Conservation (phyloP, 2,329 filamentous ascomycete genomes). For the Penicillium verrucosum region DNA sequence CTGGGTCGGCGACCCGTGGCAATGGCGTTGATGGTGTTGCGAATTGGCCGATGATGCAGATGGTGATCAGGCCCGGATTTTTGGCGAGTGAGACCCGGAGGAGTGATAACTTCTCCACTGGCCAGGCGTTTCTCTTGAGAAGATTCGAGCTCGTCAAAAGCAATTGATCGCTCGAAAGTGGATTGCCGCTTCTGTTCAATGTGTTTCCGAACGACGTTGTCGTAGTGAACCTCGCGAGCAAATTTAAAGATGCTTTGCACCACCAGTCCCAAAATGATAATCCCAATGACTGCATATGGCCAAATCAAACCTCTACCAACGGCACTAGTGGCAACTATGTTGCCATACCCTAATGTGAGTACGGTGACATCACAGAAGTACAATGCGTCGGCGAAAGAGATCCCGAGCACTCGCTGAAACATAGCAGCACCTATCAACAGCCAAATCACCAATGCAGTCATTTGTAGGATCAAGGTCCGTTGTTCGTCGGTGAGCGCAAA, state of each 20-base stretch:
- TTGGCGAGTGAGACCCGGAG: constrained; percentile 2
- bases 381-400: constrained; percentile 72
- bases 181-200: constrained; percentile 53
- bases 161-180: constrained; percentile 55
- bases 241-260: constrained; percentile 74
- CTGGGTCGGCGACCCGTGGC: constrained; percentile 37
- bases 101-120: neutral
- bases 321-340: constrained; percentile 55
- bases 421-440: constrained; percentile 72
- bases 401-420: constrained; percentile 69
- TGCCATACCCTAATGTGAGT: constrained; percentile 60
- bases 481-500: constrained; percentile 77
- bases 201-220: constrained; percentile 62
- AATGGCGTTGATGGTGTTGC: constrained; percentile 24
- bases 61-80: constrained; percentile 3
- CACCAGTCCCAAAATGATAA: constrained; percentile 80
- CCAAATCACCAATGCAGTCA: constrained; percentile 80
- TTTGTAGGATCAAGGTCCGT: constrained; percentile 85
- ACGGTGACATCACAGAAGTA: constrained; percentile 75
- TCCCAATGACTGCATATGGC: constrained; percentile 77
- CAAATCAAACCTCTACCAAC: constrained; percentile 70
- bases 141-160: constrained; percentile 26
- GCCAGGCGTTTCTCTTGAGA: constrained; percentile 15
- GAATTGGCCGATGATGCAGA: constrained; percentile 18
- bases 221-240: constrained; percentile 56